Base-by-base conservation (phyloP, 2,329 filamentous ascomycete species). In the Fusarium nematophilum region DNA sequence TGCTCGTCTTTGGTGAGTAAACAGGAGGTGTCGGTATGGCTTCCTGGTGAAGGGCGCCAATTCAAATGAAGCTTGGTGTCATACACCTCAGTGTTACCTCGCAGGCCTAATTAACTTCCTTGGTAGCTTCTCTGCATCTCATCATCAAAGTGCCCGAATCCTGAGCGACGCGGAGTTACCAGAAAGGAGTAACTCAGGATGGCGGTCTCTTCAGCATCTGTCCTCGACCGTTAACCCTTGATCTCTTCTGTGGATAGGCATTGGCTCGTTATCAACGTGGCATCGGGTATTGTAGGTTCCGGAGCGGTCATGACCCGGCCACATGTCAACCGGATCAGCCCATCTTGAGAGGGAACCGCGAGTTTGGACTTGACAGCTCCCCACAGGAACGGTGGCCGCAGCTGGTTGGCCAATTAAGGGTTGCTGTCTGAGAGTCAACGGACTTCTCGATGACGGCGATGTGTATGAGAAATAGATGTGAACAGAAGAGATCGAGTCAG, bases 281-380 rank as follows among this genome's bases (percentile, higher is more conserved):
- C 13, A 39, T 13, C 45, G 45, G 45, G 38, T 23, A 33, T 23
- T 37, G 34, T 21, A 48, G 33, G 11, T 48, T 48, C 45, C 45
- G 45, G 25, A 37, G 25, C 23, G 33, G 33, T 17, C 37, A 14
- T 29, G n/a, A 21, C 25, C 29, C 18, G 30, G 15, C 33, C 25
- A 31, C 23, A 47, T 27, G 8, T 36, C 31, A 47, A 15, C 33
- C 17, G 29, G n/a, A 39, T 30, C 45, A 48, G 45, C 33, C 33
- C 45, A 48, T 39, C 15, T 39, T 9, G 18, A 34, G 43, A 21
- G 10, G 9, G 36, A 36, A 27, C 30, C 43, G 23, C 34, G 21
- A 31, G 14, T 27, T 46, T 21, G 14, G 15, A 11, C 33, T 25
- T 46, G 31, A 13, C 31, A 46, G 30, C 30, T 38, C 44, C 25